A percentile compares a stretch with the other conserved stretches of the same genome.
These are phyloP conservation scores for Leccinum solheimii DNA, from an alignment of 1,284 basidiomycete species.

Conservation along the genomic window DNA sequence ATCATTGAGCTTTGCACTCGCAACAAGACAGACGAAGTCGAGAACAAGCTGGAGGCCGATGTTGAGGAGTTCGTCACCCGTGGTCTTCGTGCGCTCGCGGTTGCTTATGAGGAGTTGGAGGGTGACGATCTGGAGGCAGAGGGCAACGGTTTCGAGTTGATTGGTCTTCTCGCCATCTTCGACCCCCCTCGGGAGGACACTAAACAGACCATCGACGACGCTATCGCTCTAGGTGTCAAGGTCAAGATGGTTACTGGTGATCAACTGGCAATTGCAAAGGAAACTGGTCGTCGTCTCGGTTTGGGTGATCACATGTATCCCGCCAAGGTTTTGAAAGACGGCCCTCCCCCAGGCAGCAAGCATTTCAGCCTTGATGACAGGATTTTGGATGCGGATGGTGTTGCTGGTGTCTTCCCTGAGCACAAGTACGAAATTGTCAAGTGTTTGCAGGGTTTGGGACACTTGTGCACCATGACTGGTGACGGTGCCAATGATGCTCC, in stretches of 20 bases:
- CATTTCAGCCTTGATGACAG: slow-evolving; percentile 76
- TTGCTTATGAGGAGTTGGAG: slow-evolving; percentile 93
- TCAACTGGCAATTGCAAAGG: too few relatives aligned
- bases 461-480: slow-evolving; percentile 80
- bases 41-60: slow-evolving; percentile 90
- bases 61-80: slow-evolving; percentile 94
- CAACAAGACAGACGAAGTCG: slow-evolving; percentile 92
- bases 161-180: slow-evolving; percentile 96
- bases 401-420: slow-evolving; percentile 88
- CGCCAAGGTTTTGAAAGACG: too few relatives aligned
- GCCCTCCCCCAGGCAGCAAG: slow-evolving; percentile 63
- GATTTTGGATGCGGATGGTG: slow-evolving; percentile 77
- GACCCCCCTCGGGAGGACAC: slow-evolving; percentile 98
- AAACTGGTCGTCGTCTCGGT: too few relatives aligned
- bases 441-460: slow-evolving; percentile 79
- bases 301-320: too few relatives aligned
- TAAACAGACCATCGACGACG: slow-evolving; percentile 98
- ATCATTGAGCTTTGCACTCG: slow-evolving; percentile 95
- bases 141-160: slow-evolving; percentile 96
- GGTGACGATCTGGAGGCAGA: slow-evolving; percentile 78
- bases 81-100: slow-evolving; percentile 97
- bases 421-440: slow-evolving; percentile 86
- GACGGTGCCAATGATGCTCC: slow-evolving; percentile 89
- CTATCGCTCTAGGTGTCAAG: slow-evolving; percentile 88
- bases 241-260: too few relatives aligned